Evolutionary conservation across 345 rosid genomes (phyloP).

Genomic region (Eucalyptus melliodora): DNA sequence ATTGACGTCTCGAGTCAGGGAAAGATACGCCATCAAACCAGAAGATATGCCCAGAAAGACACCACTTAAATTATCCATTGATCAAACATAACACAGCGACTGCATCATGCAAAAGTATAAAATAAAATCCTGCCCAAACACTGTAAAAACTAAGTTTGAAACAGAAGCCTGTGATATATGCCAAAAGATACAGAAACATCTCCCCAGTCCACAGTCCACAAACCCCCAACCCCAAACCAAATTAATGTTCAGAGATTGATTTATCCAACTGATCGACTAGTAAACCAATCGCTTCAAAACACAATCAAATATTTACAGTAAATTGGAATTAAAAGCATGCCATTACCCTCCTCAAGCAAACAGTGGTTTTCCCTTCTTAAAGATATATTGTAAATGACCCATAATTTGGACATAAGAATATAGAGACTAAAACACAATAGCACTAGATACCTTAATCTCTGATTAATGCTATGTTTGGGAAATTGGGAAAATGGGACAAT

Average conservation of each 20-base stretch:
- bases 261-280: neutral
- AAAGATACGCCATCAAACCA: neutral
- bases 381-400: neutral
- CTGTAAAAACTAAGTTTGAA: neutral
- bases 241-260: neutral
- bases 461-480: neutral
- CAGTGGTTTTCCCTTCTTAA: neutral
- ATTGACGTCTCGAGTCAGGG: slow-evolving; percentile 9
- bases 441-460: neutral
- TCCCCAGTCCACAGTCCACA: neutral
- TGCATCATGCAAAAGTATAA: neutral
- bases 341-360: neutral
- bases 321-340: neutral
- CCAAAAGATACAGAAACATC: neutral
- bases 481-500: neutral
- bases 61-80: neutral
- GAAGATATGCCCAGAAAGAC: neutral
- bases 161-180: neutral
- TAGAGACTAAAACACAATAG: neutral
- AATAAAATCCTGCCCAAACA: neutral
- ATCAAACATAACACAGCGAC: neutral
- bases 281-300: neutral
- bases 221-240: neutral
- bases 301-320: neutral
- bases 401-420: neutral